These are phyloP conservation scores for Vitis rotundifolia DNA, from an alignment of 164 flowering plant species.

Conservation along the genomic window DNA sequence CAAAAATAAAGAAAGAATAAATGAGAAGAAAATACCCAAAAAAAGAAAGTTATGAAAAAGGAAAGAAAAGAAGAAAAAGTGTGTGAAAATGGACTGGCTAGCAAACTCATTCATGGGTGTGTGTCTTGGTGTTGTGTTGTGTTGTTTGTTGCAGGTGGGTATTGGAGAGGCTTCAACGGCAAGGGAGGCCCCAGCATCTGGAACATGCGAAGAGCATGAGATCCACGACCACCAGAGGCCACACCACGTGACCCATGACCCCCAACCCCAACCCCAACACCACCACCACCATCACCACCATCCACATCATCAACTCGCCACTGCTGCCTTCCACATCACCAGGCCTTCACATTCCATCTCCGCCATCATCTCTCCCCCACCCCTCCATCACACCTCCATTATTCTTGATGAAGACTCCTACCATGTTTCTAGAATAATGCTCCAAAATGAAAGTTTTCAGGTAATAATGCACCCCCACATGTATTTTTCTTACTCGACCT, in stretches of 20 bases:
- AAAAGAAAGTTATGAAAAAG: background rate
- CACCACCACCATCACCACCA: constrained; percentile 18
- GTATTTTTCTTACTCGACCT: background rate
- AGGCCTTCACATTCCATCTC: constrained; percentile 75
- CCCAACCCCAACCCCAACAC: constrained; percentile 23
- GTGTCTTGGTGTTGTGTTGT: background rate
- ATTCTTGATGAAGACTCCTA: constrained; percentile 65
- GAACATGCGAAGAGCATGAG: constrained; percentile 42
- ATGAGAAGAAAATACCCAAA: constrained; percentile 1
- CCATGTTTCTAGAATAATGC: constrained; percentile 69
- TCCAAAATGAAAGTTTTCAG: constrained; percentile 70
- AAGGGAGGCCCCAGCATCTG: constrained; percentile 37
- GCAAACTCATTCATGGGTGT: constrained; percentile 5
- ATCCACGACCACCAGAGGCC: constrained; percentile 33
- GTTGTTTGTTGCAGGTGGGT: constrained; percentile 41
- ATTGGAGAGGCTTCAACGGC: constrained; percentile 52
- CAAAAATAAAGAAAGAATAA: background rate
- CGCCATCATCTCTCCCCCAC: constrained; percentile 62
- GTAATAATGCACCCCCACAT: constrained; percentile 23
- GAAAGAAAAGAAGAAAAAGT: background rate
- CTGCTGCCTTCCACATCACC: constrained; percentile 68
- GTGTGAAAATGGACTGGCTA: constrained; percentile 13
- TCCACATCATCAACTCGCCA: constrained; percentile 25
- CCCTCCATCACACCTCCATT: constrained; percentile 44
- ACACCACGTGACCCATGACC: constrained; percentile 27